A percentile compares a stretch with the other conserved stretches of the same genome.
Evolutionary conservation across 176 grass and related monocot species (phyloP).

Genomic region (Triticum turgidum): DNA sequence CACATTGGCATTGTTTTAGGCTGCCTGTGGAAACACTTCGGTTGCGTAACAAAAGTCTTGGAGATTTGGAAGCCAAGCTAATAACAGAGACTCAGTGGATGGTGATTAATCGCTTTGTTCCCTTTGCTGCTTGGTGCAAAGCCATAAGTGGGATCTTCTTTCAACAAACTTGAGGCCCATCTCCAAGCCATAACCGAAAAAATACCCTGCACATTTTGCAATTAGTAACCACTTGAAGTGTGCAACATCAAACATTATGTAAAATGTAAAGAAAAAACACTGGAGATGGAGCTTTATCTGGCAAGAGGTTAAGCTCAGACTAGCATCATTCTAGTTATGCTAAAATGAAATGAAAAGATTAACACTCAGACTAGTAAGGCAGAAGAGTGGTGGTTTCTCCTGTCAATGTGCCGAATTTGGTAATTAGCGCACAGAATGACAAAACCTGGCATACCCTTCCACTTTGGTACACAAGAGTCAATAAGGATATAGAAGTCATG

Average conservation of each 20-base stretch:
- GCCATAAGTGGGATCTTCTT: constrained; percentile 39
- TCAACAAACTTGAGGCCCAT: constrained; percentile 39
- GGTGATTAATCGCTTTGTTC: constrained; percentile 48
- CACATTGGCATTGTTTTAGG: constrained; percentile 53
- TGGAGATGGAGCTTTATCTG: background rate
- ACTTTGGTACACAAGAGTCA: background rate
- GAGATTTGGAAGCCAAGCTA: background rate
- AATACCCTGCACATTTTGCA: constrained; percentile 41
- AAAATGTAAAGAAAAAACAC: background rate
- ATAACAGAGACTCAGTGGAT: constrained; percentile 42
- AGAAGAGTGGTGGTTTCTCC: background rate
- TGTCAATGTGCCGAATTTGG: background rate
- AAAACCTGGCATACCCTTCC: background rate
- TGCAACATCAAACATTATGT: constrained; percentile 8
- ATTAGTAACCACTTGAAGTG: constrained; percentile 6
- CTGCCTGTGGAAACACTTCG: constrained; percentile 56
- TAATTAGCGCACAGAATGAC: background rate
- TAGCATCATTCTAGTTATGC: background rate
- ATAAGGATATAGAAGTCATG: background rate
- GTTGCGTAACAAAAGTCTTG: constrained; percentile 51
- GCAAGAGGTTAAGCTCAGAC: background rate
- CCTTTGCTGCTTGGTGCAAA: constrained; percentile 37
- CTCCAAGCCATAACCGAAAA: constrained; percentile 34
- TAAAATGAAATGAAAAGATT: background rate
- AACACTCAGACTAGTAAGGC: background rate